Base-by-base conservation (phyloP, 768 basidiomycete genomes). In the Mycena pura region DNA sequence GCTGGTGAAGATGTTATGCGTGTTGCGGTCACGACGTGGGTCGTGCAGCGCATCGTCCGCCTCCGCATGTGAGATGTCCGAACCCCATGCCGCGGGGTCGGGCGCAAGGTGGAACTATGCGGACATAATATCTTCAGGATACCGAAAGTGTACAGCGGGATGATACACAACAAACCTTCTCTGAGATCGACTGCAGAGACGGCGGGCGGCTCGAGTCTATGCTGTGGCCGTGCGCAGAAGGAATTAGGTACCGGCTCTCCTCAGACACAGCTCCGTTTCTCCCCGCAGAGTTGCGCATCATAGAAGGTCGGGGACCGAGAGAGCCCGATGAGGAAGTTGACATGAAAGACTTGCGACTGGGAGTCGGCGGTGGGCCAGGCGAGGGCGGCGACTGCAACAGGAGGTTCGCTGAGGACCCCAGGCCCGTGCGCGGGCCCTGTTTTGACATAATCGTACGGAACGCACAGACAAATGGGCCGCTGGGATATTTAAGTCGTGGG, bases 151-250 rank as follows among this genome's bases (percentile, higher is more conserved):
- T 6, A 38, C n/a, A 25, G 38, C 10, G 25, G 11, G n/a, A n/a
- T n/a, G n/a, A n/a, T n/a, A n/a, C n/a, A n/a, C n/a, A n/a, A 54
- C 52, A 8, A 29, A 59, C 62, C 52, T 63, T 63, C 27, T 63
- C 62, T 8, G 62, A 63, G 17, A 63, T 41, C 14, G 62, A 63
- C 15, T 27, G 39, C 57, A 48, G 13, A 11, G 56, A 58, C 5
- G 48, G 14, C 3, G 43, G 28, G 15, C 46, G 46, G 27, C 32
- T 28, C 11, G 17, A n/a, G n/a, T n/a, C n/a, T n/a, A n/a, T n/a
- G n/a, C n/a, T n/a, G n/a, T n/a, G 17, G 17, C 40, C 46, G 28
- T 49, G 57, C 19, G 8, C 19, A 10, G 28, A 6, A 21, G 53
- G 47, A 6, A 50, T 38, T 22, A 55, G 32, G 53, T 56, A 62